Base-by-base conservation (phyloP, 2,329 filamentous ascomycete genomes). In the Fusarium abutilonis region DNA sequence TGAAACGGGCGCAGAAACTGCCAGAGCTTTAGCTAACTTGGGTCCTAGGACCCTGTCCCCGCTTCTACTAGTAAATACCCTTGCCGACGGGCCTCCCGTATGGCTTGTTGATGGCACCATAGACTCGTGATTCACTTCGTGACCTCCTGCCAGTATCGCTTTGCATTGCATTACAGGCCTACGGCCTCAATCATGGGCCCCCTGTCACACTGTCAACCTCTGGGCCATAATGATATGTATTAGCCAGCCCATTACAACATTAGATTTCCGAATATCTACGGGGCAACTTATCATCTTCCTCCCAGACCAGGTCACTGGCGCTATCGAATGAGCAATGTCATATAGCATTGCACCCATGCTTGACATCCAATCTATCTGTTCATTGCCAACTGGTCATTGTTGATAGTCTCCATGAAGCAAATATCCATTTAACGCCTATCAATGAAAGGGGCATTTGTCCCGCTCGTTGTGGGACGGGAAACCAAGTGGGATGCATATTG, bases 401-500 rank as follows among this genome's bases (percentile, higher is more conserved):
- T 51, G 52, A 44, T 41, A 32, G 40, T 54, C 45, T 21, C 52
- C 49, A 48, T 44, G 38, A 46, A 45, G 45, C 13, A 23, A 53
- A 45, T 47, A 40, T 51, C 39, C 42, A 43, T 51, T 26, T 53
- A 59, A 64, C 46, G 56, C 66, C 55, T 69, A 69, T 68, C 66
- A 60, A 46, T 19, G 53, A 52, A 51, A 69, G 66, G 65, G 64
- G 63, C 56, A 44, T 46, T 36, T 51, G 58, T 69, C 58, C 64
- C 59, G 61, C 64, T 55, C 53, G 42, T 55, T 63, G 66, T 62
- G 66, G 66, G 64, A 69, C 64, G 34, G 53, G 50, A 58, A 47
- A 38, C 52, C 40, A 49, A 66, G 67, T 66, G 67, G 67, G 51
- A 52, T 59, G 55, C 50, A 43, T 54, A 67, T 68, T 69, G 66